Evolutionary conservation across 1,284 basidiomycete species (phyloP), one percentile per base, ranked within the genome.

Genomic region (Gomphus sp.): DNA sequence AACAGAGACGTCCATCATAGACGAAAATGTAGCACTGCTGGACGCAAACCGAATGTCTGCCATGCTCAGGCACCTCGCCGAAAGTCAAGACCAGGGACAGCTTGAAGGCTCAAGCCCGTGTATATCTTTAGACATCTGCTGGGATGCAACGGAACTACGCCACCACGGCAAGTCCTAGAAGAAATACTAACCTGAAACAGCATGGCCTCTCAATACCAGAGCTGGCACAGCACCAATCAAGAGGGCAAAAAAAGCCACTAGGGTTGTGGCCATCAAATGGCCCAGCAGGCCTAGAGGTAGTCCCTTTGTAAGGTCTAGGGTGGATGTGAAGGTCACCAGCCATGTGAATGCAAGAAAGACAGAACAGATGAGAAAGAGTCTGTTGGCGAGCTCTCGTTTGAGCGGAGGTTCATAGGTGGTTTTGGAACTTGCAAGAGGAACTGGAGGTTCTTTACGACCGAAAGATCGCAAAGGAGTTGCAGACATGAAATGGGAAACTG

Each of bases 101-200:
- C 9, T 14, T 16, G 12, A 43, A 14, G 41, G 6, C 41, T 16
- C 41, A 43, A 48, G 10, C 10, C 28, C 47, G 11, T 4, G 8
- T 25, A 48, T 11, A n/a, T 31, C 31, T n/a, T 33, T 34, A 33
- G 31, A 50, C 31, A n/a, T 18, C 28, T 50, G n/a, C 14, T 50
- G 31, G n/a, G 31, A 31, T 50, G 28, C 33, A 34, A 14, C 14
- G 12, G 49, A 34, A 8, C 28, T 16, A 25, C 28, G 16, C 16
- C 10, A 33, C 14, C 28, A 50, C 12, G 11, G 16, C n/a, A 34
- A 33, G 28, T 33, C 11, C 4, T 34, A 16, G 31, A n/a, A 22
- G 39, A 16, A 44, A n/a, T 18, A 34, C 58, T 45, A 39, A 59
- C 58, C 58, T 55, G 58, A 59, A 1, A 59, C 58, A 47, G 58